phyloP scores from a whole-genome alignment of 2,329 filamentous ascomycete species.

The Xylaria sp. region DNA sequence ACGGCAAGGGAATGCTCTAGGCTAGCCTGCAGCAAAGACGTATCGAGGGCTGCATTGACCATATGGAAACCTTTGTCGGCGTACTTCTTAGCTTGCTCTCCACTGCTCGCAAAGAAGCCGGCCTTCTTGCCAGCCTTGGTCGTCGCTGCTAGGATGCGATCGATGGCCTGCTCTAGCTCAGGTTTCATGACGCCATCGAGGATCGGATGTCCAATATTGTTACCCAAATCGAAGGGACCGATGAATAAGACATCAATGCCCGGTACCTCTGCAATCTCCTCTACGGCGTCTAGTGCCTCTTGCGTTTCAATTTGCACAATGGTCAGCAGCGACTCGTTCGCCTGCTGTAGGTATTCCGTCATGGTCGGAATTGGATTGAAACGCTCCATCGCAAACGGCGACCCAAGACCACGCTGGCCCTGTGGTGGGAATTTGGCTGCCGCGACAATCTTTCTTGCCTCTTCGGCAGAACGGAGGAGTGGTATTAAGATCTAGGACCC shows the following conservation, averaged over 20 bases:
- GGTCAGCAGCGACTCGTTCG: slow-evolving; percentile 68
- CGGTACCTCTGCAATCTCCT: slow-evolving; percentile 69
- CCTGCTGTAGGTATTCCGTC: slow-evolving; percentile 67
- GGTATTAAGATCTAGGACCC: slow-evolving; percentile 61
- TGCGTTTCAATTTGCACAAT: slow-evolving; percentile 76
- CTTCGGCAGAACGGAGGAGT: slow-evolving; percentile 64
- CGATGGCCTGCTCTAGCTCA: slow-evolving; percentile 69
- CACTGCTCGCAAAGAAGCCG: slow-evolving; percentile 68
- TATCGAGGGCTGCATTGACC: slow-evolving; percentile 68
- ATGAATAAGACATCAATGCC: slow-evolving; percentile 73
- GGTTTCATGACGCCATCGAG: slow-evolving; percentile 68
- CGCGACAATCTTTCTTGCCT: slow-evolving; percentile 61
- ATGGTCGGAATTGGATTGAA: slow-evolving; percentile 61
- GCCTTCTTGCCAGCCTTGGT: slow-evolving; percentile 73
- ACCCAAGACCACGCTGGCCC: slow-evolving; percentile 66
- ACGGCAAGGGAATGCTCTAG: slow-evolving; percentile 60
- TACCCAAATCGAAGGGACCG: slow-evolving; percentile 74
- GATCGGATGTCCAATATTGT: slow-evolving; percentile 72
- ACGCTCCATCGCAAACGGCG: slow-evolving; percentile 64
- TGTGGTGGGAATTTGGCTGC: slow-evolving; percentile 67
- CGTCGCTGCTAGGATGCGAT: slow-evolving; percentile 67
- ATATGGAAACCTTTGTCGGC: slow-evolving; percentile 70
- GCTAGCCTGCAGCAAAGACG: slow-evolving; percentile 50
- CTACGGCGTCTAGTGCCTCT: slow-evolving; percentile 69
- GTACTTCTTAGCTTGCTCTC: slow-evolving; percentile 66